These are phyloP conservation scores for Colletotrichum sp. DNA, from an alignment of 2,329 filamentous ascomycete species.

Conservation along the genomic window DNA sequence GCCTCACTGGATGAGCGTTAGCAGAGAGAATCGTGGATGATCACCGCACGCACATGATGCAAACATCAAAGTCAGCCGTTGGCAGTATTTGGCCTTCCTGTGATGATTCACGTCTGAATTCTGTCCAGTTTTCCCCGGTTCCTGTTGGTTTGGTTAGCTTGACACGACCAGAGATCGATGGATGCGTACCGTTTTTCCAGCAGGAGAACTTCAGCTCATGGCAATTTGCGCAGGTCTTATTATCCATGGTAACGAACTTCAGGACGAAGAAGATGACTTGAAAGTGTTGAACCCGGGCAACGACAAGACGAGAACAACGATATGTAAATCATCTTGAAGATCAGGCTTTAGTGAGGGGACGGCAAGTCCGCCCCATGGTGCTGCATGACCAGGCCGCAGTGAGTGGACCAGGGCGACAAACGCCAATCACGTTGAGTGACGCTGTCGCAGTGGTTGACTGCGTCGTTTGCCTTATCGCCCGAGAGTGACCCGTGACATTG, in stretches of 20 bases:
- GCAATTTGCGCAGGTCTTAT: neutral
- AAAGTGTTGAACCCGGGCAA: neutral
- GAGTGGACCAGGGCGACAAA: neutral
- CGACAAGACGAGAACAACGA: neutral
- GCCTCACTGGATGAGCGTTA: slow-evolving; percentile 28
- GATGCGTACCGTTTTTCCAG: slow-evolving; percentile 12
- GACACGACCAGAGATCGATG: neutral
- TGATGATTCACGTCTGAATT: neutral
- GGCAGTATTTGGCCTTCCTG: neutral
- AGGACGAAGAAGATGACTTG: neutral
- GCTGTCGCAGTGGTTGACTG: neutral
- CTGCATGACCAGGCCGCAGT: neutral
- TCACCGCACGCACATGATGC: slow-evolving; percentile 1
- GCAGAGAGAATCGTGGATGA: neutral
- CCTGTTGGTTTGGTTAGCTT: neutral
- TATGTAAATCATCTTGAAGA: neutral
- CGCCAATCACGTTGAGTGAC: neutral
- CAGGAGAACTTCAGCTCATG: neutral
- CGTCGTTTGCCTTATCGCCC: neutral
- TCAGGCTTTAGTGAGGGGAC: neutral
- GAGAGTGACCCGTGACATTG: neutral
- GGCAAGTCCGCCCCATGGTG: neutral
- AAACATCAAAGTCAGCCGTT: neutral
- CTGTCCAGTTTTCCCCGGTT: neutral
- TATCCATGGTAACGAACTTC: neutral